Base-by-base conservation (phyloP, 768 basidiomycete genomes). In the Postia placenta region DNA sequence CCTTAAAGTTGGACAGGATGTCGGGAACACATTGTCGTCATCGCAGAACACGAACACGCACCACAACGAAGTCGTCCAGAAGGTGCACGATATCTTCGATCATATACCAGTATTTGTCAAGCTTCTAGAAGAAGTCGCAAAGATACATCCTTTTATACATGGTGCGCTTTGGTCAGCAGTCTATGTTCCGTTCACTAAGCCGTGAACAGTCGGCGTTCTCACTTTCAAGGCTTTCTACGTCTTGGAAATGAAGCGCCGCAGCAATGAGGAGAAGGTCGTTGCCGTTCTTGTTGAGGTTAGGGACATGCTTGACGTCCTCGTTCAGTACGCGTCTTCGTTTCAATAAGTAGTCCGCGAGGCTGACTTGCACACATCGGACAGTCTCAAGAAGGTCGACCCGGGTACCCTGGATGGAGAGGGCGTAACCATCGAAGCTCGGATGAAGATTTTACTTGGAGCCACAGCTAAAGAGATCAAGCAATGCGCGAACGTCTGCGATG, bases 261-360 rank as follows among this genome's bases (percentile, higher is more conserved):
- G 76, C 23, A 80, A 81, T 46, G 73, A 80, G 47, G 70, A 68
- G 48, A 76, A 75, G 51, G 67, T 79, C 5, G 49, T 71, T 2
- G 62, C 67, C 3, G 62, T 81, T 4, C 73, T 74, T 30, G 57
- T 72, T 9, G 71, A 75, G 51, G 80, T 80, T 75, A 69, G 67
- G 49, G 68, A 76, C 38, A 69, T 74, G 66, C 74, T 80, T 70
- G 47, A 57, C 12, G 65, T 65, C 1, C 67, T 79, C n/a, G 63
- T 76, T 14, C 69, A 75, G 75, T 74, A 46, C 7, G 74, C 57
- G n/a, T n/a, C n/a, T n/a, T n/a, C n/a, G n/a, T n/a, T n/a, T n/a
- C n/a, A n/a, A n/a, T n/a, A n/a, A n/a, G n/a, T n/a, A n/a, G n/a
- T n/a, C n/a, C n/a, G n/a, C n/a, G n/a, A n/a, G n/a, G n/a, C n/a